These are phyloP conservation scores for Mucuna pruriens DNA, from an alignment of 306 rosid genomes.

Conservation along the genomic window DNA sequence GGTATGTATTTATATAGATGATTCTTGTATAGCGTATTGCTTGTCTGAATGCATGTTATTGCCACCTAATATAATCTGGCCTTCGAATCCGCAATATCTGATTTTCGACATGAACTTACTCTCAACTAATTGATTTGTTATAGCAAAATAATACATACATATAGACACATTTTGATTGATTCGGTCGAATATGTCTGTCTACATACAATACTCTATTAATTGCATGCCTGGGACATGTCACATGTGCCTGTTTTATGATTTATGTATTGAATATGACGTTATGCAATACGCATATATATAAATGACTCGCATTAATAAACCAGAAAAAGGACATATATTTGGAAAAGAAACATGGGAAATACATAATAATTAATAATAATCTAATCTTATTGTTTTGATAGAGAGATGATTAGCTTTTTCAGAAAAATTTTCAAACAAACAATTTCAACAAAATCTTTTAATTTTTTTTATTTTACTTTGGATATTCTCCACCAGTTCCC, in stretches of 20 bases:
- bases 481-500: too few relatives aligned
- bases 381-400: too few relatives aligned
- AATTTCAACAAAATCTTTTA: too few relatives aligned
- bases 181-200: constrained; percentile 33
- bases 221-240: constrained; percentile 23
- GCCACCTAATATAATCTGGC: constrained; percentile 24
- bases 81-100: neutral
- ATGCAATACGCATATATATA: constrained; percentile 14
- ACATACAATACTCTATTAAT: constrained; percentile 8
- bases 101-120: neutral
- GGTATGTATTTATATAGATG: constrained; percentile 14
- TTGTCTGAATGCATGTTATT: constrained; percentile 14
- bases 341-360: neutral
- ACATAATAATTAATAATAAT: neutral
- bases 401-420: too few relatives aligned
- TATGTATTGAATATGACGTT: neutral
- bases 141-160: neutral
- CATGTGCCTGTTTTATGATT: constrained; percentile 12
- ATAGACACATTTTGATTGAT: constrained; percentile 30
- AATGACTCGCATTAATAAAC: constrained; percentile 3
- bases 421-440: too few relatives aligned
- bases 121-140: constrained; percentile 19
- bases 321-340: neutral
- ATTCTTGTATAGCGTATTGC: neutral
- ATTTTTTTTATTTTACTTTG: too few relatives aligned